Evolutionary conservation across 2,329 filamentous ascomycete species (phyloP).

Genomic region (Neonectria faginata): DNA sequence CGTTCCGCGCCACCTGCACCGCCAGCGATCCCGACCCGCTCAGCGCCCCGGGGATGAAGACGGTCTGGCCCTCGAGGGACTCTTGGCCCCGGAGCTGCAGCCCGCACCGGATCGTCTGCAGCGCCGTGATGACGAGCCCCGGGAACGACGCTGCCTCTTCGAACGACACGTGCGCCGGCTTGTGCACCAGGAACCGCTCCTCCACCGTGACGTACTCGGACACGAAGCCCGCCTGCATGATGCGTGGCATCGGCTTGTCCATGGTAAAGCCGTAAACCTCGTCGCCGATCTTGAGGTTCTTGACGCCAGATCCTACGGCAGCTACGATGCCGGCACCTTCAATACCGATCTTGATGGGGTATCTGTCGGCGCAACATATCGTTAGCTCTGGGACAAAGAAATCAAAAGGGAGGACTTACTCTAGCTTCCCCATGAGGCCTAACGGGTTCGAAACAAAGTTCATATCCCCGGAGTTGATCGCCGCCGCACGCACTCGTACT

Average conservation of each 20-base stretch:
- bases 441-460: conserved; percentile 44
- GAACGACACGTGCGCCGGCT: conserved; percentile 48
- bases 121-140: conserved; percentile 55
- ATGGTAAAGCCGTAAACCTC: conserved; percentile 54
- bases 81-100: conserved; percentile 51
- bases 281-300: conserved; percentile 48
- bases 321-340: conserved; percentile 52
- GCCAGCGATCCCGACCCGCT: conserved; percentile 60
- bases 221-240: conserved; percentile 48
- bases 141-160: conserved; percentile 54
- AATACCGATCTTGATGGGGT: conserved; percentile 41
- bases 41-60: conserved; percentile 63
- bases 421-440: conserved; percentile 41
- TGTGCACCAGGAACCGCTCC: conserved; percentile 51
- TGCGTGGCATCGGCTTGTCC: conserved; percentile 53
- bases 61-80: conserved; percentile 61
- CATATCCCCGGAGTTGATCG: conserved; percentile 53
- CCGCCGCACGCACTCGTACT: conserved; percentile 53
- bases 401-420: conserved; percentile 37
- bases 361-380: conserved; percentile 25
- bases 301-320: conserved; percentile 45
- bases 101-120: conserved; percentile 57
- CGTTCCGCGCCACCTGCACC: conserved; percentile 63
- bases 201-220: conserved; percentile 56
- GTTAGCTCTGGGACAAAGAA: background rate